Evolutionary conservation across 129 eudicot species (phyloP).

Genomic region (Artemisia tridentata): DNA sequence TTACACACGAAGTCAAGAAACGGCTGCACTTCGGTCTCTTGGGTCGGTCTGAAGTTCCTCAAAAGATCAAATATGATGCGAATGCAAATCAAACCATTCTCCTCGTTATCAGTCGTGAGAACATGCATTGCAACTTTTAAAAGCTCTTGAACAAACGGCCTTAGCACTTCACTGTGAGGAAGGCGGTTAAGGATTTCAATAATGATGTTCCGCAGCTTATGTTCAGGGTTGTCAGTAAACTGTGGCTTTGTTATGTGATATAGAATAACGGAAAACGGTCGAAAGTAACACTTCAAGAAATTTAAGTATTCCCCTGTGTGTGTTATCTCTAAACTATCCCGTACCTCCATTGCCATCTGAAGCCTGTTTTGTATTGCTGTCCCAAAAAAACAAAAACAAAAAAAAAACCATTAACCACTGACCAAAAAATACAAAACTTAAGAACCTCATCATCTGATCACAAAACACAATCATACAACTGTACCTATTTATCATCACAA

Average conservation of each 20-base stretch:
- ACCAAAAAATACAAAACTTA: neutral
- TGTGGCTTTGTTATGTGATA: slow-evolving; percentile 84
- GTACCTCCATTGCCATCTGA: slow-evolving; percentile 99
- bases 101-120: slow-evolving; percentile 90
- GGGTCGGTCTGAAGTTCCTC: slow-evolving; percentile 85
- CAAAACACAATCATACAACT: no score
- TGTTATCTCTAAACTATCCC: slow-evolving; percentile 93
- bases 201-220: slow-evolving; percentile 77
- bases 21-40: slow-evolving; percentile 96
- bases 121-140: slow-evolving; percentile 96
- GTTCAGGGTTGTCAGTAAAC: slow-evolving; percentile 74
- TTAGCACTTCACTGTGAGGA: slow-evolving; percentile 71
- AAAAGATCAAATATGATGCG: slow-evolving; percentile 87
- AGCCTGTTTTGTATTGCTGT: slow-evolving; percentile 78
- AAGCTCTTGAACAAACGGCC: slow-evolving; percentile 87
- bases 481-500: neutral
- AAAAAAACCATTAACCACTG: slow-evolving; percentile 1
- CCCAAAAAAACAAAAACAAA: slow-evolving; percentile 4
- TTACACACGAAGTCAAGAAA: slow-evolving; percentile 91
- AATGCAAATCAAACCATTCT: slow-evolving; percentile 91
- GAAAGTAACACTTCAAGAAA: slow-evolving; percentile 81
- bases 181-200: slow-evolving; percentile 85
- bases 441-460: no score
- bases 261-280: slow-evolving; percentile 72
- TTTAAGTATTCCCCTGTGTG: slow-evolving; percentile 96